These are phyloP conservation scores for Calonectria pseudoturangicola DNA, from an alignment of 2,329 filamentous ascomycete genomes.

Conservation along the genomic window DNA sequence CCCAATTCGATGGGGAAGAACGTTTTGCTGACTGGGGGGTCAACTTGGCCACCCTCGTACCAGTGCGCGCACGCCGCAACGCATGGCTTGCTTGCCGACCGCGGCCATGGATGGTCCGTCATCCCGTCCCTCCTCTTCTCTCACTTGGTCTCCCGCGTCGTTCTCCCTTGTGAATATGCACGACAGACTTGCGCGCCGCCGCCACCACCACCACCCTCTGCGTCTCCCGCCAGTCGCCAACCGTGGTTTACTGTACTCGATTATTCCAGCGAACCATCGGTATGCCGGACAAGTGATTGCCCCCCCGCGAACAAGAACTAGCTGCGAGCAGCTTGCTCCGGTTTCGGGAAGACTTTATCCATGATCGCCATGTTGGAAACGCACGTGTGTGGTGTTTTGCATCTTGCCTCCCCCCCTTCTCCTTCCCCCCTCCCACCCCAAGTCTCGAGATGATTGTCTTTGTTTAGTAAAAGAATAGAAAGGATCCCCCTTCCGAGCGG, in stretches of 20 bases:
- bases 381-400: constrained; percentile 25
- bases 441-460: constrained; percentile 4
- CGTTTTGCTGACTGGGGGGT: constrained; percentile 32
- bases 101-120: constrained; percentile 32
- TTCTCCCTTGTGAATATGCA: constrained; percentile 42
- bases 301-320: background rate
- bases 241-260: constrained; percentile 11
- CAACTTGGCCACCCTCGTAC: constrained; percentile 34
- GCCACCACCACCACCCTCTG: constrained; percentile 10
- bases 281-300: background rate
- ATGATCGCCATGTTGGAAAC: constrained; percentile 1
- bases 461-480: background rate
- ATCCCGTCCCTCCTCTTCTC: constrained; percentile 41
- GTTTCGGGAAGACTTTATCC: background rate
- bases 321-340: background rate
- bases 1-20: constrained; percentile 33
- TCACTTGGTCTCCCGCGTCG: constrained; percentile 11
- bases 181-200: constrained; percentile 48
- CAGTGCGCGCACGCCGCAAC: constrained; percentile 31
- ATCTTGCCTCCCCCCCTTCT: background rate
- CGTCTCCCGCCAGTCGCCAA: constrained; percentile 30
- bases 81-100: constrained; percentile 38
- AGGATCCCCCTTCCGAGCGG: constrained; percentile 17
- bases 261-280: constrained; percentile 3
- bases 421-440: background rate